Evolutionary conservation across 164 flowering plant species (phyloP).

Genomic region (Santalum album): DNA sequence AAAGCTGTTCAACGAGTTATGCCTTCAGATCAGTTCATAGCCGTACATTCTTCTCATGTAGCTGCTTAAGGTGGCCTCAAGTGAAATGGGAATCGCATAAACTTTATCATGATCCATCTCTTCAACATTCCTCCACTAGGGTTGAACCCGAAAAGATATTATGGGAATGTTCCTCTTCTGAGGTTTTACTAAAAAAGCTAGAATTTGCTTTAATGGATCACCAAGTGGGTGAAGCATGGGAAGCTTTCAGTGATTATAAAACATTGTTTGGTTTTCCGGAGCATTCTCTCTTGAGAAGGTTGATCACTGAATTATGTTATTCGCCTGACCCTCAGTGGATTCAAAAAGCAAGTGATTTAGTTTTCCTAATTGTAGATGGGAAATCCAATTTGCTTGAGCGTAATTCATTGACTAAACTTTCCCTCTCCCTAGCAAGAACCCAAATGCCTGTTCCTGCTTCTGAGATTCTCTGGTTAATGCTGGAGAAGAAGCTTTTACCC

Average conservation of each 20-base stretch:
- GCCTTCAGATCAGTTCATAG: too few species aligned
- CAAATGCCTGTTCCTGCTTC: slow-evolving; percentile 62
- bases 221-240: slow-evolving; percentile 58
- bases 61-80: too few species aligned
- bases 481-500: slow-evolving; percentile 31
- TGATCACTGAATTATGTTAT: slow-evolving; percentile 52
- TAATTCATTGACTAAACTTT: slow-evolving; percentile 35
- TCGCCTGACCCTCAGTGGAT: slow-evolving; percentile 45
- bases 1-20: too few species aligned
- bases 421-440: slow-evolving; percentile 58
- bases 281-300: slow-evolving; percentile 18
- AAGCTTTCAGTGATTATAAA: slow-evolving; percentile 40
- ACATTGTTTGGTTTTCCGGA: slow-evolving; percentile 53
- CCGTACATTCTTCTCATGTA: too few species aligned
- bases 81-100: too few species aligned
- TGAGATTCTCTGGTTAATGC: slow-evolving; percentile 45
- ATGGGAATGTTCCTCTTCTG: slow-evolving; percentile 34
- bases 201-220: slow-evolving; percentile 42
- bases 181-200: slow-evolving; percentile 40
- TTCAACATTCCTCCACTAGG: slow-evolving; percentile 13
- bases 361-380: slow-evolving; percentile 25
- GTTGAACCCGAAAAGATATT: slow-evolving; percentile 10
- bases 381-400: slow-evolving; percentile 36
- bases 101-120: neutral
- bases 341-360: slow-evolving; percentile 47